A percentile compares a stretch with the other conserved stretches of the same genome.
Evolutionary conservation across 1,139 yeast genomes (phyloP).

Genomic region (Candida smagusa): DNA sequence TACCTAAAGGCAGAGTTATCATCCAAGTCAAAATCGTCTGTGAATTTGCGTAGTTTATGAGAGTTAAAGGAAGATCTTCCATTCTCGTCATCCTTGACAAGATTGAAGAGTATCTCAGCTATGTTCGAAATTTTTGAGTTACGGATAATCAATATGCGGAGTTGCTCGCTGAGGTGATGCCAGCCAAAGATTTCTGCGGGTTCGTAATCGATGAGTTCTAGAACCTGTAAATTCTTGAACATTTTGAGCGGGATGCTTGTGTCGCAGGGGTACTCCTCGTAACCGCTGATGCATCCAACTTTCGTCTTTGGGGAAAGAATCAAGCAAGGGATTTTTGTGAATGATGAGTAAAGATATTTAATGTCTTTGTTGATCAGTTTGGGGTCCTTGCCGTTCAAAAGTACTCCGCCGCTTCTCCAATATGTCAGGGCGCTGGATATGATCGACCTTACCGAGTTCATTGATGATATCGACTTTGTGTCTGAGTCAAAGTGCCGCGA

Average conservation of each 20-base stretch:
- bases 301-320: constrained; percentile 58
- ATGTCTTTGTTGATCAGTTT: constrained; percentile 46
- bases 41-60: constrained; percentile 18
- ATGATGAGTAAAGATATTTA: constrained; percentile 59
- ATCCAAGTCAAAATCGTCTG: constrained; percentile 9
- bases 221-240: constrained; percentile 60
- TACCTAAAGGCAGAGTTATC: not conserved
- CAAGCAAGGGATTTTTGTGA: constrained; percentile 64
- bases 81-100: constrained; percentile 55
- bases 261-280: constrained; percentile 71
- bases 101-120: constrained; percentile 45
- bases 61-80: constrained; percentile 40
- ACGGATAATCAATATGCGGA: constrained; percentile 53
- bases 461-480: constrained; percentile 59
- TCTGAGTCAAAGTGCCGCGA: constrained; percentile 52
- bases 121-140: constrained; percentile 50
- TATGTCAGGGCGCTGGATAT: constrained; percentile 44
- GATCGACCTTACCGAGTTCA: constrained; percentile 59
- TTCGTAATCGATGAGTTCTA: constrained; percentile 58
- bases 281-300: constrained; percentile 53
- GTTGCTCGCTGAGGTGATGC: constrained; percentile 54
- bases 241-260: constrained; percentile 61
- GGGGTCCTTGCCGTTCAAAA: constrained; percentile 34
- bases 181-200: constrained; percentile 68
- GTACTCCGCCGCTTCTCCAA: constrained; percentile 36